Evolutionary conservation across 192 early-diverging fungal species (phyloP), one percentile per base, ranked within the genome.

Genomic region (Coemansia sp.): DNA sequence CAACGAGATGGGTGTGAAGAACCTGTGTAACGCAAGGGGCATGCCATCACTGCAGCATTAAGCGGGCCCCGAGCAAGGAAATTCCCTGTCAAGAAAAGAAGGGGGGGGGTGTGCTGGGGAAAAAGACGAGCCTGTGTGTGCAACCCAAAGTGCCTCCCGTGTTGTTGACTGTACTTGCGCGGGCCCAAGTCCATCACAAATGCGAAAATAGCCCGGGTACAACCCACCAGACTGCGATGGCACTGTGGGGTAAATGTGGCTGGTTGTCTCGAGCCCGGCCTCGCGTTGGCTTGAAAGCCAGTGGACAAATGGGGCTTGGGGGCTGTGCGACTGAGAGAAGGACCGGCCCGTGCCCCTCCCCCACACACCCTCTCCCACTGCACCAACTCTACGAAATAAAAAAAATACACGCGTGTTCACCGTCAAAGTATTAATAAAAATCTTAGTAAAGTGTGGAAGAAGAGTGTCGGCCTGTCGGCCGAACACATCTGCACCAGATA

Each of bases 1-100:
- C 50, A 25, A 29, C 36, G 50, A 52, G 25, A 51, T 62, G 32
- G 59, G 60, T 62, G 33, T 11, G 14, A 46, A 46, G 39, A 46
- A 17, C 3, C 39, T 46, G 39, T 46, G 39, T 17, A 46, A 46
- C 39, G 39, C 39, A 46, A 46, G 39, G 39, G 39, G 11, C 39
- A 14, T 17, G 3, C 39, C 39, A 46, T 46, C 39, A 46, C 17
- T 46, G 39, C 39, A 46, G 33, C 33, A 36, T 36, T 10, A 46
- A 17, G 11, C 8, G 39, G 11, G 39, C 14, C 39, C 39, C 39
- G 39, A 14, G 39, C 39, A 46, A 46, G 7, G 2, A 39, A 46
- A 46, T 46, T 46, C 39, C 39, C 3, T 46, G 11, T 46, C 39
- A 46, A 46, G 39, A 46, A 46, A 46, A 14, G 10, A 36, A 36